Base-by-base conservation (phyloP, 192 early-diverging fungal genomes). In the Backusella circina region DNA sequence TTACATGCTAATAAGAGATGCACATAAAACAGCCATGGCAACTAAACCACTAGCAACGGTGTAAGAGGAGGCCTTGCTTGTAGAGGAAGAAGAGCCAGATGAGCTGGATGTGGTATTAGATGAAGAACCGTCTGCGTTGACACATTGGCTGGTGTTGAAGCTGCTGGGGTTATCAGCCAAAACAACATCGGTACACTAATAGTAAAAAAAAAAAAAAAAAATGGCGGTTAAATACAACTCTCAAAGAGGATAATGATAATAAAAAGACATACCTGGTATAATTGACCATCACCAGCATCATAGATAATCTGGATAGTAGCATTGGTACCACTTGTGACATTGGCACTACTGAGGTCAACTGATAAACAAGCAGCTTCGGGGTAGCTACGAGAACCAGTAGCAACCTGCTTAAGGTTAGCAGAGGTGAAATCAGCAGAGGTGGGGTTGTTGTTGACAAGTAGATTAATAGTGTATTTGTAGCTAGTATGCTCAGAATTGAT, bases 301-400 rank as follows among this genome's bases (percentile, higher is more conserved):
- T 83, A 86, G 6, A 86, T 61, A 44, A 87, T 66, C 72, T 90
- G 88, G n/a, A 90, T 76, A 41, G 86, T 87, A 23, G 84, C 88
- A 67, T 83, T 84, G 44, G 78, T 67, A 35, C 87, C 86, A 51
- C 87, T 78, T 47, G 76, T 77, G 32, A 79, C 77, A 35, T 68
- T 78, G 38, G 79, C 26, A 70, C 15, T 30, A 28, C 80, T 75
- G 3, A 88, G 44, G 41, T 84, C 77, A 33, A 87, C 36, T 5
- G 71, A 75, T n/a, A 86, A 35, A 73, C 86, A 88, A 13, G 78
- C 64, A 13, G 77, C 54, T 12, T 75, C 71, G 21, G 86, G 86
- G 41, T 84, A 80, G 18, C 31, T 74, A 54, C 79, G 31, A 0
- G 73, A 67, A 23, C 78, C 71, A 30, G n/a, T 71, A 21, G 35